Percentiles rank a stretch among this genome's conserved stretches.
phyloP scores from a whole-genome alignment of 2,329 filamentous ascomycete genomes.

The Incumbomyces lentus region DNA sequence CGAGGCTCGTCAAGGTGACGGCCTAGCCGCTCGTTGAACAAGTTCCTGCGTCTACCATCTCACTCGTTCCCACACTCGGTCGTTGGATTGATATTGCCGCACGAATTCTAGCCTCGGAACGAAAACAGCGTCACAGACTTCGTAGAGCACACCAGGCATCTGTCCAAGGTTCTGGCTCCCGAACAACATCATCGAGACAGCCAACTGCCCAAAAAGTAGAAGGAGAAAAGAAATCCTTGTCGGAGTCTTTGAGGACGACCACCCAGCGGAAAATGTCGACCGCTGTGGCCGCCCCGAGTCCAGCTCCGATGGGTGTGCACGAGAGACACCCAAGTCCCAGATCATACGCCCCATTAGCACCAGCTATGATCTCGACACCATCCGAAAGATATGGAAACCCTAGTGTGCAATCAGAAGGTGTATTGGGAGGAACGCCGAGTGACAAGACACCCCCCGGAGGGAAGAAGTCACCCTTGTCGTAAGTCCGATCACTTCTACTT shows the following conservation, averaged over 20 bases:
- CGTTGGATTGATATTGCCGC: constrained; percentile 16
- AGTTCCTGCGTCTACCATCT: constrained; percentile 11
- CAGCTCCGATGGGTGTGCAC: constrained; percentile 33
- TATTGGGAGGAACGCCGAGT: constrained; percentile 4
- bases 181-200: background rate
- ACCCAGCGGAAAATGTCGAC: constrained; percentile 34
- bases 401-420: constrained; percentile 5
- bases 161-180: background rate
- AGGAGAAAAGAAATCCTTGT: background rate
- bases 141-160: constrained; percentile 1
- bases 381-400: constrained; percentile 10
- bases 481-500: constrained; percentile 23
- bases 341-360: constrained; percentile 31
- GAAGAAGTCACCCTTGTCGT: constrained; percentile 45
- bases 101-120: constrained; percentile 8
- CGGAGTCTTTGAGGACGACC: constrained; percentile 2
- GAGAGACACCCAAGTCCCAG: constrained; percentile 37
- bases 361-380: constrained; percentile 20
- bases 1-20: constrained; percentile 18
- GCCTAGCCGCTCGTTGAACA: constrained; percentile 20
- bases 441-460: constrained; percentile 32
- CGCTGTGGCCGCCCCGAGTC: constrained; percentile 36
- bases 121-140: constrained; percentile 11
- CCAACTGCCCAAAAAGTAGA: background rate
- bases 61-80: constrained; percentile 8